Percentiles rank a stretch among this genome's conserved stretches.
phyloP scores from a whole-genome alignment of 2,329 filamentous ascomycete species.

The Epichloe elymi region DNA sequence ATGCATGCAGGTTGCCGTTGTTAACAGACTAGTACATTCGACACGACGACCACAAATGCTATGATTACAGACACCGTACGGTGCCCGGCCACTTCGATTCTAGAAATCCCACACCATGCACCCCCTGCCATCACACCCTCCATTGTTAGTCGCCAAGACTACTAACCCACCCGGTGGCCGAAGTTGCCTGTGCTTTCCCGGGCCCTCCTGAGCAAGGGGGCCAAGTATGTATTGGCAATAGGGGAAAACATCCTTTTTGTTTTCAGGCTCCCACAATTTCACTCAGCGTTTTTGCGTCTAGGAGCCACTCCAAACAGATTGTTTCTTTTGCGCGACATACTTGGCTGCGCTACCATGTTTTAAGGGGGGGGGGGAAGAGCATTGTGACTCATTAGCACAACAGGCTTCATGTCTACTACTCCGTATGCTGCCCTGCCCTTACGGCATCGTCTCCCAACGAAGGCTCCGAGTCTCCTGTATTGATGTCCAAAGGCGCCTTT shows the following conservation, averaged over 20 bases:
- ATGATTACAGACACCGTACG: background rate
- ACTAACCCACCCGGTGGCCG: background rate
- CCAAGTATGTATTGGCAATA: no score
- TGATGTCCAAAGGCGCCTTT: constrained; percentile 13
- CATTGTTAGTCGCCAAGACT: background rate
- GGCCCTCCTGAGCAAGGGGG: background rate
- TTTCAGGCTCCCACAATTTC: no score
- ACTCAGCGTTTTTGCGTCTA: no score
- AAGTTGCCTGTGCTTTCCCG: background rate
- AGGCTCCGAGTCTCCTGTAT: constrained; percentile 9
- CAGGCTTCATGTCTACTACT: background rate
- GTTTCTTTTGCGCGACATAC: no score
- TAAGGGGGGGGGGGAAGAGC: no score
- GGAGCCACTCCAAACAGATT: no score
- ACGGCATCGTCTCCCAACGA: constrained; percentile 11
- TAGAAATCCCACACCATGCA: background rate
- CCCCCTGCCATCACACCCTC: background rate
- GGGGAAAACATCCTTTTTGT: no score
- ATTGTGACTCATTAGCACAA: constrained; percentile 7
- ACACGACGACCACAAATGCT: background rate
- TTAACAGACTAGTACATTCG: background rate
- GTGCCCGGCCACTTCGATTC: background rate
- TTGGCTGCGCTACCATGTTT: background rate
- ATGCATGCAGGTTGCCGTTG: background rate
- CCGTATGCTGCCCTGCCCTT: background rate